A percentile compares a stretch with the other conserved stretches of the same genome.
Evolutionary conservation across 208 protist genomes (phyloP).

Genomic region (Trypanosoma caninum): DNA sequence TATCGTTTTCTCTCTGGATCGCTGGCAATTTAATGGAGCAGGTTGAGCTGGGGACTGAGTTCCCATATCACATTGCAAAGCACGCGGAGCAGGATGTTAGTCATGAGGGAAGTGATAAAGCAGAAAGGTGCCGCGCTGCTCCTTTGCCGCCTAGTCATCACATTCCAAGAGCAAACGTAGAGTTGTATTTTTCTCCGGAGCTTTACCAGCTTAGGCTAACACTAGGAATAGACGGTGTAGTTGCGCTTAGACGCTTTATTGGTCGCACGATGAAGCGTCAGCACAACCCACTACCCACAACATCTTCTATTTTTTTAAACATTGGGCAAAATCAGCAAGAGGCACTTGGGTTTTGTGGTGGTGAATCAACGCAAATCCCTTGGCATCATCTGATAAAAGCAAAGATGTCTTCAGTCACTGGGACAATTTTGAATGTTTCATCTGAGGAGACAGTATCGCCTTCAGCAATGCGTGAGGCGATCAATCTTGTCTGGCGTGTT

Average conservation of each 20-base stretch:
- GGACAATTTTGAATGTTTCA: constrained; percentile 41
- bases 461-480: constrained; percentile 49
- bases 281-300: constrained; percentile 67
- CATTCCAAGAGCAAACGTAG: constrained; percentile 54
- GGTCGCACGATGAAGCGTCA: constrained; percentile 69
- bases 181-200: constrained; percentile 86
- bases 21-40: constrained; percentile 64
- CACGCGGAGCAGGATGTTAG: constrained; percentile 41
- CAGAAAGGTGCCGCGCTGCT: neutral
- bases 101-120: constrained; percentile 11
- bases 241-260: constrained; percentile 65
- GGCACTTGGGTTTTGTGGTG: constrained; percentile 24
- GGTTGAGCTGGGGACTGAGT: constrained; percentile 51
- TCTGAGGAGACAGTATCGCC: constrained; percentile 17
- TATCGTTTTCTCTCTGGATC: constrained; percentile 86
- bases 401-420: constrained; percentile 45
- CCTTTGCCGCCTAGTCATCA: constrained; percentile 12
- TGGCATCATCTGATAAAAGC: constrained; percentile 47
- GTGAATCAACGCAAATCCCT: constrained; percentile 42
- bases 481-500: constrained; percentile 67
- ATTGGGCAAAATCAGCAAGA: constrained; percentile 20
- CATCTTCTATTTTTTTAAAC: constrained; percentile 59
- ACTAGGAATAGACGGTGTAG: constrained; percentile 56
- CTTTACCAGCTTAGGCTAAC: constrained; percentile 63
- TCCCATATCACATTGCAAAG: constrained; percentile 81